Evolutionary conservation across 805 yeast genomes (phyloP), one percentile per base, ranked within the genome.

Genomic region (Kuraishia borneana): DNA sequence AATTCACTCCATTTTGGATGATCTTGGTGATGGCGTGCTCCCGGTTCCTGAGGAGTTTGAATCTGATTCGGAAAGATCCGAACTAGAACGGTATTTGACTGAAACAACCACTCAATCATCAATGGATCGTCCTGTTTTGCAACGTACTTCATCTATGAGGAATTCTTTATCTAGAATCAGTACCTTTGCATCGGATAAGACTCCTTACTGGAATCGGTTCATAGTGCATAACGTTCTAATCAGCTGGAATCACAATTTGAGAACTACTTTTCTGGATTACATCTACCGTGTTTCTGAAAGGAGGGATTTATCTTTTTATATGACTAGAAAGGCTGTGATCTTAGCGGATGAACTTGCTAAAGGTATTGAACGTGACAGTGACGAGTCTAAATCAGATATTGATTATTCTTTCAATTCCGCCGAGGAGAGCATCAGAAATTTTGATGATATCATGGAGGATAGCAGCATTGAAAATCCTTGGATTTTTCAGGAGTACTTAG

Each of bases 201-300:
- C 34, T 17, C 13, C 34, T n/a, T 82, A 73, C 54, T 68, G 68
- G 39, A 85, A 89, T 50, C 60, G 85, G 32, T 84, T 80, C 51
- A 71, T 77, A 39, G 58, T 84, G 14, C 88, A 85, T 44, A 74
- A 80, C 37, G 65, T 84, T 53, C 72, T 77, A 45, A 49, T 87
- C 44, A 81, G 75, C 43, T 87, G 96, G 95, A 79, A 82, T 53
- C 76, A 79, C 39, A 49, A 59, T 3, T 66, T 76, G 8, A 61
- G 95, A 37, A 74, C 85, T 45, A 58, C 70, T 8, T 56, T 84
- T 30, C 68, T 71, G 48, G 67, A 73, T 30, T 83, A 80, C 45
- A 50, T 76, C 18, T 70, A 71, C 38, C 58, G 68, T 32, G 53
- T 73, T 21, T 65, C 62, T 7, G 51, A 65, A 32, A 54, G 72